Conservation (phyloP, 2,329 filamentous ascomycete species). For the Hymenoscyphus salicellus region DNA sequence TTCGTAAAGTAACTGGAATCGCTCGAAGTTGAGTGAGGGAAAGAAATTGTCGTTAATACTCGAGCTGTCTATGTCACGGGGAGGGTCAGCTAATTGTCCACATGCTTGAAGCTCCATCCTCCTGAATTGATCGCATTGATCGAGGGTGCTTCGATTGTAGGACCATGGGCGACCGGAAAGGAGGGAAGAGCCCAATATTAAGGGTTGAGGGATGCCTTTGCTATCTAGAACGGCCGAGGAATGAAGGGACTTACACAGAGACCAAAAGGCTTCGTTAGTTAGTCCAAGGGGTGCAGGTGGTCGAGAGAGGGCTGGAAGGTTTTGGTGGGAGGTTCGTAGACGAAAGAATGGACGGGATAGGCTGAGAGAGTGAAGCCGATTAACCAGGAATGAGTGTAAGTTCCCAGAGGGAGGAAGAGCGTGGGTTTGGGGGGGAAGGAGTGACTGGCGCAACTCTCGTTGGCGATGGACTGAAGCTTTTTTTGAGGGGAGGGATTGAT, state of each 20-base stretch:
- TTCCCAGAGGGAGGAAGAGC: constrained; percentile 36
- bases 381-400: constrained; percentile 36
- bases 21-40: neutral
- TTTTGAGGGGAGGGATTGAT: neutral
- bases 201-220: neutral
- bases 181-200: neutral
- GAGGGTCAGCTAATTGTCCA: constrained; percentile 4
- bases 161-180: neutral
- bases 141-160: neutral
- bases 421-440: constrained; percentile 8
- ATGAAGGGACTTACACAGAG: constrained; percentile 22
- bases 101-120: neutral
- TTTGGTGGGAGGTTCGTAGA: neutral
- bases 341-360: constrained; percentile 40
- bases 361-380: constrained; percentile 46
- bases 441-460: constrained; percentile 5
- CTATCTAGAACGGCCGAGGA: neutral
- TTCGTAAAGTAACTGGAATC: constrained; percentile 1
- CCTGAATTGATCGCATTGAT: neutral
- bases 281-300: constrained; percentile 5
- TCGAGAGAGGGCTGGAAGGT: constrained; percentile 2
- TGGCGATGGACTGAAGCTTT: neutral
- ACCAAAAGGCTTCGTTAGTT: constrained; percentile 9
- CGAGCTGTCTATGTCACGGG: neutral
- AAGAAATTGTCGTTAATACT: constrained; percentile 7